These are phyloP conservation scores for Epichloe gansuensis DNA, from an alignment of 2,329 filamentous ascomycete genomes.

Conservation along the genomic window DNA sequence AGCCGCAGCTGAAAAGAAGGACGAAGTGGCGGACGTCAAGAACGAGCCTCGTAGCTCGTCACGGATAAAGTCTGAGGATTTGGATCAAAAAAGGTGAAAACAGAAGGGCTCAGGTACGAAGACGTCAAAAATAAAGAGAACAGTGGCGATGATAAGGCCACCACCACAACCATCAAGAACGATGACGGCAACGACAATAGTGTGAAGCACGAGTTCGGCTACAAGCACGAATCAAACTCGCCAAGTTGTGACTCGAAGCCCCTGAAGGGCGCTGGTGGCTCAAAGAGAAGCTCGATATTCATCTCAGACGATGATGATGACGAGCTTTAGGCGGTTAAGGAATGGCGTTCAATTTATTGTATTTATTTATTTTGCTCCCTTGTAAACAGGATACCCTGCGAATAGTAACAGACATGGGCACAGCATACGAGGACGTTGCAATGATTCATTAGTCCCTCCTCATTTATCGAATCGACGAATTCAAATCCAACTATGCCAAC, in stretches of 20 bases:
- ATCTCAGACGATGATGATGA: conserved; percentile 27
- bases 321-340: conserved; percentile 2
- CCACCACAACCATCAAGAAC: background rate
- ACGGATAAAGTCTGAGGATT: conserved; percentile 1
- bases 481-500: too few relatives aligned
- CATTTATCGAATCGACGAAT: too few relatives aligned
- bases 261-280: conserved; percentile 10
- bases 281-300: conserved; percentile 23
- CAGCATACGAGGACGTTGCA: too few relatives aligned
- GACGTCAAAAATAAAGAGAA: conserved; percentile 6
- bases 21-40: conserved; percentile 3
- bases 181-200: background rate
- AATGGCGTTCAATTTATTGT: background rate
- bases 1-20: background rate
- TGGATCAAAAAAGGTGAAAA: conserved; percentile 1
- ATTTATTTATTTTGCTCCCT: background rate
- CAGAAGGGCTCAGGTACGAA: conserved; percentile 5
- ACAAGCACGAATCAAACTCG: background rate
- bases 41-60: background rate
- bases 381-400: too few relatives aligned
- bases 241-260: conserved; percentile 2
- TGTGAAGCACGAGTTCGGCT: background rate
- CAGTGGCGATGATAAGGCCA: background rate
- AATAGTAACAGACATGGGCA: too few relatives aligned
- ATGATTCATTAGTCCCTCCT: background rate